phyloP scores from a whole-genome alignment of 192 early-diverging fungal genomes.

The Thamnidium elegans region DNA sequence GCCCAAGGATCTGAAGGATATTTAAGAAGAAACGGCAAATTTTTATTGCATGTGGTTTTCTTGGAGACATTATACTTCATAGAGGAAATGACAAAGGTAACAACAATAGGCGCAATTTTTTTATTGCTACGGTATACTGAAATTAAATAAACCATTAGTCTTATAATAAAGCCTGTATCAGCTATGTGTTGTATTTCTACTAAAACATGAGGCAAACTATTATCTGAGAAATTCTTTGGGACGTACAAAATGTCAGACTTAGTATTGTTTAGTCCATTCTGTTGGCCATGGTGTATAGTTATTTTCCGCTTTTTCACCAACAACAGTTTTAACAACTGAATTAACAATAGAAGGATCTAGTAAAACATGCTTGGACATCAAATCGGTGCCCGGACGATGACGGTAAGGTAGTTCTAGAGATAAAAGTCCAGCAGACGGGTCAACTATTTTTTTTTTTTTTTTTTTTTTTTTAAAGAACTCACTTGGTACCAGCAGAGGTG shows the following conservation, averaged over 20 bases:
- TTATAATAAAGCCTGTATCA: constrained; percentile 5
- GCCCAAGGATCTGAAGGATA: constrained; percentile 69
- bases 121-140: neutral
- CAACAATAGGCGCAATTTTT: neutral
- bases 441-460: neutral
- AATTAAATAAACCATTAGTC: constrained; percentile 1
- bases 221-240: neutral
- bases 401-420: neutral
- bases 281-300: constrained; percentile 1
- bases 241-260: neutral
- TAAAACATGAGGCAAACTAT: constrained; percentile 1
- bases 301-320: neutral
- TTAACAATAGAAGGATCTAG: neutral
- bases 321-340: neutral
- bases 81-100: constrained; percentile 1
- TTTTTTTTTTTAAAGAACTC: too few relatives aligned
- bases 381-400: neutral
- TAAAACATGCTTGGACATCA: constrained; percentile 1
- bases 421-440: neutral
- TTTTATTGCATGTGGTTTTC: neutral
- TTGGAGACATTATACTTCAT: constrained; percentile 8
- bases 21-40: constrained; percentile 52
- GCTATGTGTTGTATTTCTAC: constrained; percentile 8
- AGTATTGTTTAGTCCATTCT: neutral
- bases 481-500: neutral